Evolutionary conservation across 2,329 filamentous ascomycete species (phyloP), one percentile per base, ranked within the genome.

Genomic region (Phyllachora maydis): DNA sequence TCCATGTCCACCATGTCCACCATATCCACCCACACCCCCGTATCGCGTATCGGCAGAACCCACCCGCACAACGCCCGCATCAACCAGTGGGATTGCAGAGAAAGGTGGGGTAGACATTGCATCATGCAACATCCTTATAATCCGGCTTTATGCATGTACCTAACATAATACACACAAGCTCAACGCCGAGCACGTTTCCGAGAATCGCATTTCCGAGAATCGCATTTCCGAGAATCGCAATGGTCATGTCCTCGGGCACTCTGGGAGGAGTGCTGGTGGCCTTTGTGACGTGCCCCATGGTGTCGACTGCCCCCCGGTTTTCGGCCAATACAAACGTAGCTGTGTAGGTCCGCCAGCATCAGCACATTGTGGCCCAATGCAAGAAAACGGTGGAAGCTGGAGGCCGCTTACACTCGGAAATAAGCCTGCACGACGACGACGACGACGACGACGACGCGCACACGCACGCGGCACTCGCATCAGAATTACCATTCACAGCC

Each of bases 261-360:
- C 22, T 37, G 34, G 11, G 29, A 30, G 10, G 30, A 26, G 6
- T 30, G 23, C 27, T 30, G 26, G 18, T 28, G 22, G 21, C 22
- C 19, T 23, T 18, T 30, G 6, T 34, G 34, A 21, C 24, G 23
- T 8, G 29, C 23, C 12, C 31, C 27, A 22, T 30, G 29, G 8
- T 28, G 28, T 23, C 32, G 26, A 19, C 34, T 35, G 28, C 32
- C 35, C 25, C 43, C 48, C 26, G 60, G 57, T 32, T 71, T 72
- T 30, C 55, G 54, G 23, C 65, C 66, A 33, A 71, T 68, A 31
- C 62, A 69, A 18, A 71, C 59, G 38, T 71, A 68, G 31, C 64
- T 68, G 28, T n/a, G 9, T n/a, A n/a, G n/a, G n/a, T n/a, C 18
- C 12, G 23, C 16, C n/a, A 12, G n/a, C 19, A 21, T 25, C 19